Conservation (phyloP, 2,329 filamentous ascomycete genomes). For the Rugonectria rugulosa region DNA sequence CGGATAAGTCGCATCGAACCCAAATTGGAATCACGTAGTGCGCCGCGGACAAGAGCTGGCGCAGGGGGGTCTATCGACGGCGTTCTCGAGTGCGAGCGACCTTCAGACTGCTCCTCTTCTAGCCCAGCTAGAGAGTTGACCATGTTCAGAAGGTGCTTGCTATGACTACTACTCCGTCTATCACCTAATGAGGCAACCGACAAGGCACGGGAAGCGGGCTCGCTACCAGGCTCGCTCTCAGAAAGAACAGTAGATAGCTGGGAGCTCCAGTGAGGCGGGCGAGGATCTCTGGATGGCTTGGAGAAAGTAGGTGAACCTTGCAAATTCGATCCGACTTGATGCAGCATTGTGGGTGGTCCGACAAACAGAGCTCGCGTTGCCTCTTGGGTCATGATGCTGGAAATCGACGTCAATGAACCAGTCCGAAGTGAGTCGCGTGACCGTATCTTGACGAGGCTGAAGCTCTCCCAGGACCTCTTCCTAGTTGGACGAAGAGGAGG, state of each 20-base stretch:
- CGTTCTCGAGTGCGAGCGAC: conserved; percentile 49
- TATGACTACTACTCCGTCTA: conserved; percentile 59
- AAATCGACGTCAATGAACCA: conserved; percentile 63
- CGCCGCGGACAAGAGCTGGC: conserved; percentile 51
- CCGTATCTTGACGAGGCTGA: conserved; percentile 57
- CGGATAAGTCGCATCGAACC: conserved; percentile 56
- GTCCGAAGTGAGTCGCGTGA: conserved; percentile 62
- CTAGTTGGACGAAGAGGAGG: conserved; percentile 60
- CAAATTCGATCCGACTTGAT: conserved; percentile 36
- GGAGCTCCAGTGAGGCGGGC: conserved; percentile 68
- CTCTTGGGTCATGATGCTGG: conserved; percentile 61
- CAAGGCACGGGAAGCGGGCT: conserved; percentile 57
- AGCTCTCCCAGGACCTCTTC: conserved; percentile 56
- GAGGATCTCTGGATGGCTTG: conserved; percentile 26
- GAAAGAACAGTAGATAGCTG: conserved; percentile 71
- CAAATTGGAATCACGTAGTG: conserved; percentile 44
- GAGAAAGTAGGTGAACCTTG: conserved; percentile 25
- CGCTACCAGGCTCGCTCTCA: conserved; percentile 64
- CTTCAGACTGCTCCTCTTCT: conserved; percentile 47
- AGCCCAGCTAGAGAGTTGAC: conserved; percentile 59
- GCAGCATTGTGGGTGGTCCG: conserved; percentile 36
- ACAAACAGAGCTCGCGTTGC: conserved; percentile 46
- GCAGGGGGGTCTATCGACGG: conserved; percentile 60
- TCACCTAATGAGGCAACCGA: conserved; percentile 53
- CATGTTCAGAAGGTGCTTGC: conserved; percentile 64